Percentiles rank a stretch among this genome's conserved stretches.
Evolutionary conservation across 164 flowering plant genomes (phyloP).

Genomic region (Hamamelis virginiana): DNA sequence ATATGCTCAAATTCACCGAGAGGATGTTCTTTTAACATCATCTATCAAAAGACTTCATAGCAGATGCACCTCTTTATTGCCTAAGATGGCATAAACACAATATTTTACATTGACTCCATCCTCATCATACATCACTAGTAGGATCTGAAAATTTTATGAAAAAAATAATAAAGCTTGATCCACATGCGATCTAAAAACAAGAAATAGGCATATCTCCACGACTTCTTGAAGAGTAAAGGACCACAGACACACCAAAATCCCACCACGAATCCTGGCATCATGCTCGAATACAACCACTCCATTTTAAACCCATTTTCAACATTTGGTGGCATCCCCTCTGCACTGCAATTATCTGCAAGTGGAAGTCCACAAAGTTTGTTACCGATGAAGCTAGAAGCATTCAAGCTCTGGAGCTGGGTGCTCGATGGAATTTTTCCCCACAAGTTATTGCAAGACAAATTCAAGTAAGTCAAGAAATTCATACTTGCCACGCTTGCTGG

Average conservation of each 20-base stretch:
- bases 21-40: too few species aligned
- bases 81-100: too few species aligned
- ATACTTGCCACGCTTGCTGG: constrained; percentile 23
- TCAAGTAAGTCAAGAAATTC: constrained; percentile 20
- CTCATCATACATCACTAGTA: too few species aligned
- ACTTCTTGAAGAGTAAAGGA: constrained; percentile 7
- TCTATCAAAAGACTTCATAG: too few species aligned
- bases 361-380: constrained; percentile 18
- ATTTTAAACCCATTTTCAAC: neutral
- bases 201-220: neutral
- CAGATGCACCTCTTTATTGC: too few species aligned
- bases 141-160: too few species aligned
- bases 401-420: constrained; percentile 9
- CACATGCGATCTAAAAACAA: too few species aligned
- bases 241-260: constrained; percentile 19
- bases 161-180: too few species aligned
- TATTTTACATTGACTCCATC: too few species aligned
- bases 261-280: constrained; percentile 6
- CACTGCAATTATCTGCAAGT: neutral
- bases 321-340: neutral
- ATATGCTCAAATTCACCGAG: too few species aligned
- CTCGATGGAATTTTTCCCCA: constrained; percentile 24
- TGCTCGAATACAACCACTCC: constrained; percentile 2
- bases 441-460: constrained; percentile 35
- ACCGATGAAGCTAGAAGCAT: neutral